A percentile compares a stretch with the other conserved stretches of the same genome.
Evolutionary conservation across 805 yeast genomes (phyloP).

Genomic region (Nakazawaea sp.): DNA sequence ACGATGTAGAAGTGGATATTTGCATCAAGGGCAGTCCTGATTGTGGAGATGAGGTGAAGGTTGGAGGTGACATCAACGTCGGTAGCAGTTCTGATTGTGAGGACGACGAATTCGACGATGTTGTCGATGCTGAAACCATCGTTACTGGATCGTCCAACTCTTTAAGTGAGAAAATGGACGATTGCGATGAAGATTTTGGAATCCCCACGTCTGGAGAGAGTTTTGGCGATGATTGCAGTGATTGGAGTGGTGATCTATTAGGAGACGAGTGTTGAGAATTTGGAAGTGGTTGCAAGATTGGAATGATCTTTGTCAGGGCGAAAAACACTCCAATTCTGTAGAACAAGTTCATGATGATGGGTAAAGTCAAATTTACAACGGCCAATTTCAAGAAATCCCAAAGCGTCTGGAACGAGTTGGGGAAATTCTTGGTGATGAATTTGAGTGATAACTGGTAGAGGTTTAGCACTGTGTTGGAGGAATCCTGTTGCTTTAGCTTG

Average conservation of each 20-base stretch:
- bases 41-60: slow-evolving; percentile 12
- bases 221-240: slow-evolving; percentile 10
- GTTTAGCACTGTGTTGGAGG: slow-evolving; percentile 13
- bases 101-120: slow-evolving; percentile 16
- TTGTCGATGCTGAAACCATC: slow-evolving; percentile 12
- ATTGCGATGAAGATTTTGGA: slow-evolving; percentile 4
- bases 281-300: slow-evolving; percentile 31
- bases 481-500: not conserved
- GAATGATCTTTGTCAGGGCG: slow-evolving; percentile 92
- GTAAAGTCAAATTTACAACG: slow-evolving; percentile 65
- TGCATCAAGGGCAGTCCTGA: slow-evolving; percentile 6
- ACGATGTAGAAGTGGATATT: slow-evolving; percentile 8
- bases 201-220: slow-evolving; percentile 2
- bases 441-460: slow-evolving; percentile 17
- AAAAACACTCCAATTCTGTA: slow-evolving; percentile 79
- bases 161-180: slow-evolving; percentile 7
- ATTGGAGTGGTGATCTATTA: slow-evolving; percentile 7
- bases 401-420: slow-evolving; percentile 43
- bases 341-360: slow-evolving; percentile 73
- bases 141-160: slow-evolving; percentile 4
- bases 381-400: slow-evolving; percentile 48
- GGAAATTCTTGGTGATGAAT: slow-evolving; percentile 44
- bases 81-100: not conserved
- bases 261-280: slow-evolving; percentile 2
- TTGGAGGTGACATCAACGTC: not conserved